These are phyloP conservation scores for Marasmius tenuissimus DNA, from an alignment of 1,284 basidiomycete species.

Conservation along the genomic window DNA sequence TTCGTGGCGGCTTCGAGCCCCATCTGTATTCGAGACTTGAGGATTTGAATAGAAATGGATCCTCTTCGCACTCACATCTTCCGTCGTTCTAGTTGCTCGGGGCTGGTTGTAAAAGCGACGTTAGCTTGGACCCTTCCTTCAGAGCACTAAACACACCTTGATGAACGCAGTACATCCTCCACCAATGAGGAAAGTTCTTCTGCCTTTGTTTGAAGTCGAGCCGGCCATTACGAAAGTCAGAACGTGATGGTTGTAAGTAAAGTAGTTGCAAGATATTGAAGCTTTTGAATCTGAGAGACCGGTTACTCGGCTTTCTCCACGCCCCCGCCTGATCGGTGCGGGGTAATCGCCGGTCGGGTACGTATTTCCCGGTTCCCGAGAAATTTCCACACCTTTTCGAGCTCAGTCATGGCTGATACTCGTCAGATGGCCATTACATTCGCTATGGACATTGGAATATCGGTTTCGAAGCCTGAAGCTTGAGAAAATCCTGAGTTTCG, in stretches of 20 bases:
- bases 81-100: constrained; percentile 59
- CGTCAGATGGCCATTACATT: too few species aligned
- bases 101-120: constrained; percentile 40
- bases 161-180: constrained; percentile 82
- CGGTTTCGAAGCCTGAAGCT: too few species aligned
- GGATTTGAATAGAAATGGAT: background rate
- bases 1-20: constrained; percentile 84
- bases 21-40: constrained; percentile 46
- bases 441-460: too few species aligned
- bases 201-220: constrained; percentile 27
- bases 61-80: constrained; percentile 52
- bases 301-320: too few species aligned
- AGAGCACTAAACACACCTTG: constrained; percentile 47
- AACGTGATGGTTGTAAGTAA: background rate
- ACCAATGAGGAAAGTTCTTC: constrained; percentile 71
- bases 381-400: too few species aligned
- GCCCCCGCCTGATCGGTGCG: too few species aligned
- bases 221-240: background rate
- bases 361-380: too few species aligned
- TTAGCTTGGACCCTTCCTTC: background rate
- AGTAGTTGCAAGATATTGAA: background rate
- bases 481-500: too few species aligned
- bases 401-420: too few species aligned
- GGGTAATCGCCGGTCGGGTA: too few species aligned
- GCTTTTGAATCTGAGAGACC: too few species aligned